Evolutionary conservation across 805 yeast species (phyloP), one percentile per base, ranked within the genome.

Genomic region (Naumovozyma baii): DNA sequence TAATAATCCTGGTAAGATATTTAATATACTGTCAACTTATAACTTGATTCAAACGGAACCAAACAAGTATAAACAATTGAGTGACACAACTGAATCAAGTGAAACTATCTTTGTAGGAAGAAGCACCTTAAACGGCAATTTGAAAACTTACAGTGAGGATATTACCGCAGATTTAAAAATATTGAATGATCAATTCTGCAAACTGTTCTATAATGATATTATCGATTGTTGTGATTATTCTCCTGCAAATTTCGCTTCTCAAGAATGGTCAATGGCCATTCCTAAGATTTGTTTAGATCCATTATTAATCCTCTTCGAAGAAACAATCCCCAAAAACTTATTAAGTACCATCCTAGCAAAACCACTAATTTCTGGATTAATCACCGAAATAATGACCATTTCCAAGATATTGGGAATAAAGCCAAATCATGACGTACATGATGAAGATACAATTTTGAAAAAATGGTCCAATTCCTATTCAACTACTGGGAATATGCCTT

Each of bases 201-300:
- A 48, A 51, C 37, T 38, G 49, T n/a, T 52, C 53, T 26, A 42
- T 51, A 2, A 31, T 36, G 57, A 37, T 61, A 67, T 39, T 64
- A 70, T 45, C 66, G 76, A 30, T 61, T 31, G 41, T n/a, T 49
- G 52, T 40, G 44, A 50, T 26, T 31, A 40, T 17, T 41, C 51
- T 14, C 38, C 41, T 14, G 9, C 69, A 41, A 83, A 76, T 46
- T 80, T 74, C 51, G 63, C 72, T 59, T 73, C 78, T 8, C 77
- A 78, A 50, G 92, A 85, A 61, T 86, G 95, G 95, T 79, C 78
- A 57, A 68, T 81, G 40, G 87, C 90, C 1, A 69, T 85, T 39
- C 82, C 92, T 12, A 71, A 76, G 39, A 74, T 85, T 34, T 78
- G 85, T n/a, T 74, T 86, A 52, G 82, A 80, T 58, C 84, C 94